phyloP scores from a whole-genome alignment of 352 stramenopile species.

The Globisporangium ultimum region DNA sequence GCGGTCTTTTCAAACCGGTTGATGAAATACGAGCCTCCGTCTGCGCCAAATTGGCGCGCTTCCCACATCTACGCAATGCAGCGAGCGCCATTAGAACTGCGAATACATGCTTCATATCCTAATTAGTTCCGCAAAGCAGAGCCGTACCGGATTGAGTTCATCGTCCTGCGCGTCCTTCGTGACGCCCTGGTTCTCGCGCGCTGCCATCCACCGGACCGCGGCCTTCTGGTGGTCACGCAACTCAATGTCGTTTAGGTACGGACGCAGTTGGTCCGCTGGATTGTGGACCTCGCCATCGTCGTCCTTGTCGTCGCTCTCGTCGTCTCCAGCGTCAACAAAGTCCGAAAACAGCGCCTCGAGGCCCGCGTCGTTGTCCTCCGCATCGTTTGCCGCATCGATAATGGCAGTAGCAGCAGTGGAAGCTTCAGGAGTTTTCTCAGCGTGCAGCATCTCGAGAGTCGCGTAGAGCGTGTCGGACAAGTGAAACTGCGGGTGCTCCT shows the following conservation, averaged over 20 bases:
- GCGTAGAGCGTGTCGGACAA: conserved; percentile 61
- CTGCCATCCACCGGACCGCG: conserved; percentile 85
- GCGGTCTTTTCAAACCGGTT: conserved; percentile 82
- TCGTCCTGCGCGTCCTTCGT: conserved; percentile 13
- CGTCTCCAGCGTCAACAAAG: conserved; percentile 32
- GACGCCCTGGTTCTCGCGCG: conserved; percentile 54
- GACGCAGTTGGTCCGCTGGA: conserved; percentile 34
- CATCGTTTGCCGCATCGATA: neutral
- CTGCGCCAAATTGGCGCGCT: conserved; percentile 40
- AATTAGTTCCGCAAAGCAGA: neutral
- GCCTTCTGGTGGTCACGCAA: conserved; percentile 82
- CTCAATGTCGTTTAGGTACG: conserved; percentile 58
- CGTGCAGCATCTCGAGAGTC: conserved; percentile 48
- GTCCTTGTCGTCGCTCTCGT: conserved; percentile 11
- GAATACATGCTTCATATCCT: too few species aligned
- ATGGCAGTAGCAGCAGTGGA: neutral
- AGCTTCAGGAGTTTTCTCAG: neutral
- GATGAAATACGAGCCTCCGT: conserved; percentile 60
- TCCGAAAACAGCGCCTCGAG: conserved; percentile 72
- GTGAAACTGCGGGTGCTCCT: conserved; percentile 53
- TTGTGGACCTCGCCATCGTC: conserved; percentile 4
- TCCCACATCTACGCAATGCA: conserved; percentile 62
- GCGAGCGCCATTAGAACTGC: too few species aligned
- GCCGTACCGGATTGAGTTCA: conserved; percentile 44
- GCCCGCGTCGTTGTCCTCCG: conserved; percentile 30